These are phyloP conservation scores for Naganishia albida DNA, from an alignment of 1,284 basidiomycete genomes.

Conservation along the genomic window DNA sequence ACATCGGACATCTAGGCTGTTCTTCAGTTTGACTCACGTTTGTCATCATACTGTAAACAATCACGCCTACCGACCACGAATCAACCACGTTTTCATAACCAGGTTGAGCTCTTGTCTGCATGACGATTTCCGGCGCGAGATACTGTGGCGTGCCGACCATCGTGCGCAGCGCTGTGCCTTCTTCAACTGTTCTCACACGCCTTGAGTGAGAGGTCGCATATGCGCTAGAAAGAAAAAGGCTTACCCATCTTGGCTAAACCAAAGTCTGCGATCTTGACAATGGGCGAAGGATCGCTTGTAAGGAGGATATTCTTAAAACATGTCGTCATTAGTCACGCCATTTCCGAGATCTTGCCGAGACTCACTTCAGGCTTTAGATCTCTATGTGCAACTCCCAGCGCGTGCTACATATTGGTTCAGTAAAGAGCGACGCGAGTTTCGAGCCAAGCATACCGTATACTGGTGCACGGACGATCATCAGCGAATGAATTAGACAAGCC, in stretches of 20 bases:
- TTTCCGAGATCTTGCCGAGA: no score
- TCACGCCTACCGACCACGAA: slow-evolving; percentile 90
- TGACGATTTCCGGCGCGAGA: slow-evolving; percentile 84
- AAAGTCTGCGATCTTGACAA: slow-evolving; percentile 75
- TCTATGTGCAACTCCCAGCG: slow-evolving; percentile 68
- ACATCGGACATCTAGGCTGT: not conserved
- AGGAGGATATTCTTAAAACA: slow-evolving; percentile 51
- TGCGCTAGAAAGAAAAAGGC: slow-evolving; percentile 43
- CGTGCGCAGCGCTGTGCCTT: slow-evolving; percentile 49
- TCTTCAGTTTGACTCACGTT: slow-evolving; percentile 41
- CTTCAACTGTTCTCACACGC: slow-evolving; percentile 38
- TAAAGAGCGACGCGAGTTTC: not conserved
- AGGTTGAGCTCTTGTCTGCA: slow-evolving; percentile 61
- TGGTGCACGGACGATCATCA: not conserved
- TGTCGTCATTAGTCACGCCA: not conserved
- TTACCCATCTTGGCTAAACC: slow-evolving; percentile 81
- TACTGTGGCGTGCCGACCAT: slow-evolving; percentile 60
- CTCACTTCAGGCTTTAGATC: slow-evolving; percentile 79
- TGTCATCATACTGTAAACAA: slow-evolving; percentile 66
- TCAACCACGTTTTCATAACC: slow-evolving; percentile 83
- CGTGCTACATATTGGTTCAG: slow-evolving; percentile 41
- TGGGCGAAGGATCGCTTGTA: slow-evolving; percentile 37
- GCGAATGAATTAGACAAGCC: not conserved
- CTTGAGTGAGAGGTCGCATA: not conserved
- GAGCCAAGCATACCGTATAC: slow-evolving; percentile 45